Conservation (phyloP, 2,329 filamentous ascomycete genomes). For the Capronia americana region DNA sequence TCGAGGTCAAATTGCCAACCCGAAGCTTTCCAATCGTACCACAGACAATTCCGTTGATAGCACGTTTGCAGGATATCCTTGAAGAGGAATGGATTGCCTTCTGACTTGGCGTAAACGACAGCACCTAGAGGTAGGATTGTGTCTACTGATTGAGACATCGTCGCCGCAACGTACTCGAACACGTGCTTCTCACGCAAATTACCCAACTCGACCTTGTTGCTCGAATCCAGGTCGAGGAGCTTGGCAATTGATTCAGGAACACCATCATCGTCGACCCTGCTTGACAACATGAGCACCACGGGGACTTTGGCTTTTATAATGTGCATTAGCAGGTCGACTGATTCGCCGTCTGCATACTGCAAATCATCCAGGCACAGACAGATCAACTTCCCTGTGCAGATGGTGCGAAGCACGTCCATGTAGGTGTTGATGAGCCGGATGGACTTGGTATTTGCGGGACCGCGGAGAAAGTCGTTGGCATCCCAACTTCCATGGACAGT, state of each 20-base stretch:
- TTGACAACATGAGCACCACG: conserved; percentile 81
- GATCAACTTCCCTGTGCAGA: conserved; percentile 83
- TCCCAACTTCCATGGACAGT: conserved; percentile 26
- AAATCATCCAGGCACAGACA: conserved; percentile 89
- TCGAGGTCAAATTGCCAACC: conserved; percentile 87
- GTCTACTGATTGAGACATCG: conserved; percentile 74
- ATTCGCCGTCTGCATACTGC: conserved; percentile 89
- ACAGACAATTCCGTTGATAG: conserved; percentile 84
- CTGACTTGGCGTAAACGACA: conserved; percentile 86
- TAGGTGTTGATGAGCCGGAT: conserved; percentile 87
- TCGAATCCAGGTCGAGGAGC: conserved; percentile 63
- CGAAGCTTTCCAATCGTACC: conserved; percentile 84
- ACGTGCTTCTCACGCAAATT: conserved; percentile 82
- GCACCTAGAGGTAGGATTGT: conserved; percentile 79
- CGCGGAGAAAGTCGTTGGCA: conserved; percentile 47
- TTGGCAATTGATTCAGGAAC: conserved; percentile 50
- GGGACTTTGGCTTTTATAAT: conserved; percentile 80
- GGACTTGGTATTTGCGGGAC: conserved; percentile 52
- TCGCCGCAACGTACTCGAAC: conserved; percentile 79
- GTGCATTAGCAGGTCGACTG: conserved; percentile 79
- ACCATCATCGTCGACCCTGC: conserved; percentile 69
- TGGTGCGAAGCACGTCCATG: conserved; percentile 80
- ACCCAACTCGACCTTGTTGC: conserved; percentile 68
- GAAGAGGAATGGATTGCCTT: conserved; percentile 89
- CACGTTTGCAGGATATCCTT: conserved; percentile 88